Percentiles rank a stretch among this genome's conserved stretches.
These are phyloP conservation scores for Syzygium aqueum DNA, from an alignment of 345 rosid genomes.

Conservation along the genomic window DNA sequence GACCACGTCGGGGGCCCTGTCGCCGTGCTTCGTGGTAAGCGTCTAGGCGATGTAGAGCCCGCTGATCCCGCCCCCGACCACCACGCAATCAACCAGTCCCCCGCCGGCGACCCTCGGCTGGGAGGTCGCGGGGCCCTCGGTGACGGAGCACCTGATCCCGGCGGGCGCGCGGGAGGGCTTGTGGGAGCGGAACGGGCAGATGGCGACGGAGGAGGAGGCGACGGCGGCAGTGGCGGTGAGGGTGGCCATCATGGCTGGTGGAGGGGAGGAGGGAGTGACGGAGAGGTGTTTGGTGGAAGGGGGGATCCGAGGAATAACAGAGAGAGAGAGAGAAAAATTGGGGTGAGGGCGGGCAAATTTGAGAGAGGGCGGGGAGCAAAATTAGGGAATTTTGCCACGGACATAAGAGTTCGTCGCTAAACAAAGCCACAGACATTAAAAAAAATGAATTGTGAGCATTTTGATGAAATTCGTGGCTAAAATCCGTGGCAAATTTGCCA, in stretches of 20 bases:
- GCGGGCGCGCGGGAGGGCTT: slow-evolving; percentile 3
- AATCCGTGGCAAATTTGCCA: no score
- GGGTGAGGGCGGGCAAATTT: no score
- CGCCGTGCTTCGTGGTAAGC: slow-evolving; percentile 62
- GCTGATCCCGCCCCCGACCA: slow-evolving; percentile 84
- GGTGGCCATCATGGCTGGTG: slow-evolving; percentile 17
- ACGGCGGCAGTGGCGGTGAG: slow-evolving; percentile 34
- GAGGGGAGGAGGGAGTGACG: not conserved
- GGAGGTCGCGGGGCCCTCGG: slow-evolving; percentile 46
- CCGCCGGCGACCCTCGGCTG: slow-evolving; percentile 26
- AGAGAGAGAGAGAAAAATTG: no score
- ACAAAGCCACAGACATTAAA: no score
- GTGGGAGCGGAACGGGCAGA: slow-evolving; percentile 17
- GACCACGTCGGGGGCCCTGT: slow-evolving; percentile 57
- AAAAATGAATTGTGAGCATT: no score
- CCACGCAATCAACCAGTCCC: slow-evolving; percentile 53
- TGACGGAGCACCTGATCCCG: slow-evolving; percentile 52
- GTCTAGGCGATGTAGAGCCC: slow-evolving; percentile 95
- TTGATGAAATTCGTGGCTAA: no score
- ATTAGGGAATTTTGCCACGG: no score
- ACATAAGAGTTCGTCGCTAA: no score
- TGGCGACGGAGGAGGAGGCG: slow-evolving; percentile 17
- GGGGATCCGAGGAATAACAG: no score
- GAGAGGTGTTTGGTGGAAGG: not conserved
- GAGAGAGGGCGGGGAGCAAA: no score